Base-by-base conservation (phyloP, 371 early-diverging fungal species). In the Circinella umbellata region DNA sequence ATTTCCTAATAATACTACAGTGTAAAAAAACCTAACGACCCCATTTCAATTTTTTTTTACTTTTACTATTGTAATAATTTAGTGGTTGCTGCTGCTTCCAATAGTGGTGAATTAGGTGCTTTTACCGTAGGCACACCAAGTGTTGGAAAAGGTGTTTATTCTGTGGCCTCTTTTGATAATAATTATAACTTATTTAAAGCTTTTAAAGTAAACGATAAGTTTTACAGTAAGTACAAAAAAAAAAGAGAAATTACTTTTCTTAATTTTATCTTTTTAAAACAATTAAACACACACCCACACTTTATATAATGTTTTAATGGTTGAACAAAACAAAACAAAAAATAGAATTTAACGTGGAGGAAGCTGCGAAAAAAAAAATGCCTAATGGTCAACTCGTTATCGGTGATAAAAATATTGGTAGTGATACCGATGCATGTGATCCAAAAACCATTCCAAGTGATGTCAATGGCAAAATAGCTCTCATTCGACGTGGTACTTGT, bases 111-210 rank as follows among this genome's bases (percentile, higher is more conserved):
- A 9, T 55, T 72, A 3, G 90, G 90, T 15, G 68, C 82, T 39
- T 84, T 71, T 60, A 76, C 80, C 9, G 75, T 75, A 1, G 69
- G 73, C 3, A 47, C 85, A 6, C 91, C 91, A 4, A 85, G 80
- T n/a, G 80, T 82, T 37, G 81, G 84, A 4, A 65, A 63, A 18
- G 81, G 78, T 15, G 85, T 82, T 1, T 69, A 86, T 39, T 79
- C 80, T 34, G 86, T 91, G 27, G 91, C 83, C 18, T 88, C 91
- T 6, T 76, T 86, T 63, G 90, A 87, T 53, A 87, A 81, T 61
- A 47, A 69, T 3, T 46, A 76, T 48, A 18, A 57, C 4, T 18
- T 57, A 0, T 20, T 51, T 14, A 14, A 8, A 51, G 15, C 3
- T 51, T 51, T 51, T 51, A 15, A 51, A 14, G 15, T 51, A 51